Evolutionary conservation across 495 filamentous ascomycete species (phyloP).

Genomic region (Penicilliopsis zonata): DNA sequence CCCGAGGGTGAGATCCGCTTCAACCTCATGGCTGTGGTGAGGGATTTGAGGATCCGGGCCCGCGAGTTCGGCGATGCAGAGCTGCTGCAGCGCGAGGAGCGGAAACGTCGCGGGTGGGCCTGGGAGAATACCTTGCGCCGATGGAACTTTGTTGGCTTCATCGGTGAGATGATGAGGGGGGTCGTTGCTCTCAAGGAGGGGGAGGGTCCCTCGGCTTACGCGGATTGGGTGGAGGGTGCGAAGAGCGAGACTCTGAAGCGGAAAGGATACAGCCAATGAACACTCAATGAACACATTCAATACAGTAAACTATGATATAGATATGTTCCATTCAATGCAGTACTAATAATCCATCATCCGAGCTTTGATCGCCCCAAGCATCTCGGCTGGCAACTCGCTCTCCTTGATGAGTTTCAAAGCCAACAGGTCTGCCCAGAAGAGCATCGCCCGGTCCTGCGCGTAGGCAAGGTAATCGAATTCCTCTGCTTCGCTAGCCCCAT

Average conservation of each 20-base stretch:
- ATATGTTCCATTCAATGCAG: no score
- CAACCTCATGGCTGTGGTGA: constrained; percentile 86
- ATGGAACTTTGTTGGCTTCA: constrained; percentile 95
- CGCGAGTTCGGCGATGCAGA: constrained; percentile 75
- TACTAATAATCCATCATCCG: constrained; percentile 44
- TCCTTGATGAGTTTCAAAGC: constrained; percentile 52
- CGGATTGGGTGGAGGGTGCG: constrained; percentile 68
- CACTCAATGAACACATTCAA: no score
- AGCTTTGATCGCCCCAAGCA: constrained; percentile 44
- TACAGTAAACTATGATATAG: no score
- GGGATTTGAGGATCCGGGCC: constrained; percentile 65
- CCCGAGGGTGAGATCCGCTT: constrained; percentile 82
- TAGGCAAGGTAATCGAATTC: constrained; percentile 92
- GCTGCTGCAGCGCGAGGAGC: constrained; percentile 64
- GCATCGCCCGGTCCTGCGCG: constrained; percentile 76
- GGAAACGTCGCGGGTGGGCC: constrained; percentile 74
- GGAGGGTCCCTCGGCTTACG: constrained; percentile 48
- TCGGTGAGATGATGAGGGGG: constrained; percentile 79
- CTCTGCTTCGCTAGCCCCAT: constrained; percentile 43
- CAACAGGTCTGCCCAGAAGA: constrained; percentile 88
- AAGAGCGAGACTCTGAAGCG: constrained; percentile 59
- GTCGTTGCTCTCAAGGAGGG: constrained; percentile 61
- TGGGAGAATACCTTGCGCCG: constrained; percentile 92
- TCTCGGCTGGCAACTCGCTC: constrained; percentile 58
- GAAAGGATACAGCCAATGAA: no score